Evolutionary conservation across 1,139 yeast species (phyloP).

Genomic region (Zhuliangozyma parablackwelliae): DNA sequence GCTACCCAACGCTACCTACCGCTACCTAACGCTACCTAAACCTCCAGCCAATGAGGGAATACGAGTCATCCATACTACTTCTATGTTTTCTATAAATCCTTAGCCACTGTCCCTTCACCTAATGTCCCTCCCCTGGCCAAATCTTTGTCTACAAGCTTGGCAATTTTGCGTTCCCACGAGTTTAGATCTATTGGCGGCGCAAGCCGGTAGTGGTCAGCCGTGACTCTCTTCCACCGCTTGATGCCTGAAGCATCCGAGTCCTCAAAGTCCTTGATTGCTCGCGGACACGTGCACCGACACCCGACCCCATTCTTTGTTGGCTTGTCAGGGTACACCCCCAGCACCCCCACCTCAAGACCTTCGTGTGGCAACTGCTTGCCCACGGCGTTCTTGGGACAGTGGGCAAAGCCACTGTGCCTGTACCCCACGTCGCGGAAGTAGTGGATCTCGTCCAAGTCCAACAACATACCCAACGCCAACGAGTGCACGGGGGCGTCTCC

Average conservation of each 20-base stretch:
- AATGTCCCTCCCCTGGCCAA: constrained; percentile 25
- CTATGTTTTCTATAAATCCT: background rate
- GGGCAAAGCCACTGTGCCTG: constrained; percentile 70
- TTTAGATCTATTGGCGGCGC: constrained; percentile 28
- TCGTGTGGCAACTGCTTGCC: constrained; percentile 44
- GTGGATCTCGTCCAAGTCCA: constrained; percentile 66
- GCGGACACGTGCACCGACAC: constrained; percentile 82
- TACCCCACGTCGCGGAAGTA: constrained; percentile 91
- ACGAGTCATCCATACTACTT: too few relatives aligned
- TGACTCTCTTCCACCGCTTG: constrained; percentile 48
- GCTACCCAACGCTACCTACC: too few relatives aligned
- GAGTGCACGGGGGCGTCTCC: constrained; percentile 96
- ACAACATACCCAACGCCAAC: constrained; percentile 70
- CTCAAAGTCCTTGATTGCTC: constrained; percentile 47
- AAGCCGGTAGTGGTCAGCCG: constrained; percentile 29
- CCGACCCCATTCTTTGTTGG: constrained; percentile 61
- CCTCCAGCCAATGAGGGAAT: too few relatives aligned
- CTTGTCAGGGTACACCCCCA: constrained; percentile 43
- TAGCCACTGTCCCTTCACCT: constrained; percentile 14
- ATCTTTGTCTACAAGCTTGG: constrained; percentile 19
- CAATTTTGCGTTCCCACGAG: constrained; percentile 28
- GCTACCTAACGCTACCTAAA: too few relatives aligned
- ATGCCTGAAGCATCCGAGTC: constrained; percentile 52
- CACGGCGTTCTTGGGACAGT: constrained; percentile 72
- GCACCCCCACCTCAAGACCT: constrained; percentile 16